phyloP scores from a whole-genome alignment of 2,329 filamentous ascomycete species.

The Phialemoniopsis sp. region DNA sequence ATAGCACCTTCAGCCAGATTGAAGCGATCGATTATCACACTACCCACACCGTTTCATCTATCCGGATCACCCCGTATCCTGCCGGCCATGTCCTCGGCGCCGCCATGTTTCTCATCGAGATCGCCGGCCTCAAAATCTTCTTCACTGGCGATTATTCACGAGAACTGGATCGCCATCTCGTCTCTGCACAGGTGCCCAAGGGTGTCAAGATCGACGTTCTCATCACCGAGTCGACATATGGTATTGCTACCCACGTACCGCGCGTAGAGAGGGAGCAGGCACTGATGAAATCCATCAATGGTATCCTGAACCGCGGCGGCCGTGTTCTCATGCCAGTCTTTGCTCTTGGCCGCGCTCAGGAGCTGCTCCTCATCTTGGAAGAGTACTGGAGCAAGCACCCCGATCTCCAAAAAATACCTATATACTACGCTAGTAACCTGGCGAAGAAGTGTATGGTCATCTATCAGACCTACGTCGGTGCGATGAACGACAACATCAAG shows the following conservation, averaged over 20 bases:
- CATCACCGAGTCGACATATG: slow-evolving; percentile 96
- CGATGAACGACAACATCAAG: slow-evolving; percentile 99
- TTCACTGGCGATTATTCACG: slow-evolving; percentile 98
- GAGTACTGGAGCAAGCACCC: slow-evolving; percentile 93
- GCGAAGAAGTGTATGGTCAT: slow-evolving; percentile 97
- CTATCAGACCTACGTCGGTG: slow-evolving; percentile 95
- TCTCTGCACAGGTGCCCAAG: slow-evolving; percentile 85
- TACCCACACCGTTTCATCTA: slow-evolving; percentile 93
- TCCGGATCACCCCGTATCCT: slow-evolving; percentile 93
- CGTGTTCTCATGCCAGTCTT: slow-evolving; percentile 94
- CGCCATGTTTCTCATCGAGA: slow-evolving; percentile 97
- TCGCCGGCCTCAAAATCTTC: slow-evolving; percentile 92
- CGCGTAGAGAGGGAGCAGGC: slow-evolving; percentile 87
- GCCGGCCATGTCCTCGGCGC: slow-evolving; percentile 97
- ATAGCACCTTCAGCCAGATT: slow-evolving; percentile 89
- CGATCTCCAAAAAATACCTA: slow-evolving; percentile 85
- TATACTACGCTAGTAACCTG: slow-evolving; percentile 95
- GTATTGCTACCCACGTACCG: slow-evolving; percentile 89
- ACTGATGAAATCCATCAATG: slow-evolving; percentile 92
- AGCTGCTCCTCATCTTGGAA: slow-evolving; percentile 88
- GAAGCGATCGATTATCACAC: slow-evolving; percentile 96
- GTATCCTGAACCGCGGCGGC: slow-evolving; percentile 85
- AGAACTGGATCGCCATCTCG: slow-evolving; percentile 91
- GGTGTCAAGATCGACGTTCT: slow-evolving; percentile 92
- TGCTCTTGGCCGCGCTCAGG: slow-evolving; percentile 88